Base-by-base conservation (phyloP, 768 basidiomycete genomes). In the Boletus rubroflammeus region DNA sequence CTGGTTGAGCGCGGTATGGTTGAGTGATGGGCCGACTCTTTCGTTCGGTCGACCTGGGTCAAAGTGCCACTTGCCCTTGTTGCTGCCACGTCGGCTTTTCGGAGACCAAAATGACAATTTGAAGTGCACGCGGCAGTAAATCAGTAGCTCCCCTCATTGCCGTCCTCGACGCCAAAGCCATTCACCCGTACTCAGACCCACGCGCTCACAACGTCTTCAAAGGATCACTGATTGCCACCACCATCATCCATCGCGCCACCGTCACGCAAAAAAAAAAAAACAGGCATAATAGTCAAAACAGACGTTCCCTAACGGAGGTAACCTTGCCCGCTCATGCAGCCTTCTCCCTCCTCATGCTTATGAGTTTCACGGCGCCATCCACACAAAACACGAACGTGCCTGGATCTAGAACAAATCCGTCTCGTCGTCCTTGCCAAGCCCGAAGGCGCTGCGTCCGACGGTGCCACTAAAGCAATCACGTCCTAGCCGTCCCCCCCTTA, bases 1-100 rank as follows among this genome's bases (percentile, higher is more conserved):
- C 38, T 36, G 31, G 42, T 44, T 48, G 56, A 39, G 40, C 28
- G 53, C 28, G 54, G 28, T 19, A 62, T 67, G 61, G 46, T 21
- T 47, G 54, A 17, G 23, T 25, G 23, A 4, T 25, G 23, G n/a
- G n/a, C n/a, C n/a, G n/a, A n/a, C n/a, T n/a, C n/a, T n/a, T n/a
- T 34, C 19, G 39, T 29, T 34, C 23, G 3, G 19, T 28, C 23
- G 36, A 23, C 6, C 10, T 39, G 25, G 46, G 56, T 41, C 28
- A 39, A 31, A 50, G 47, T 39, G 40, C n/a, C n/a, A n/a, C n/a
- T n/a, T n/a, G n/a, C n/a, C n/a, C n/a, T n/a, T n/a, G n/a, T n/a
- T n/a, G n/a, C 41, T 32, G 44, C 44, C 13, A 25, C 19, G 50
- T 47, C 34, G 36, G 50, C 38, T 35, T 1, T 40, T 57, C 54